phyloP scores from a whole-genome alignment of 495 filamentous ascomycete genomes.

The Paragyromitra xinjiangensis region DNA sequence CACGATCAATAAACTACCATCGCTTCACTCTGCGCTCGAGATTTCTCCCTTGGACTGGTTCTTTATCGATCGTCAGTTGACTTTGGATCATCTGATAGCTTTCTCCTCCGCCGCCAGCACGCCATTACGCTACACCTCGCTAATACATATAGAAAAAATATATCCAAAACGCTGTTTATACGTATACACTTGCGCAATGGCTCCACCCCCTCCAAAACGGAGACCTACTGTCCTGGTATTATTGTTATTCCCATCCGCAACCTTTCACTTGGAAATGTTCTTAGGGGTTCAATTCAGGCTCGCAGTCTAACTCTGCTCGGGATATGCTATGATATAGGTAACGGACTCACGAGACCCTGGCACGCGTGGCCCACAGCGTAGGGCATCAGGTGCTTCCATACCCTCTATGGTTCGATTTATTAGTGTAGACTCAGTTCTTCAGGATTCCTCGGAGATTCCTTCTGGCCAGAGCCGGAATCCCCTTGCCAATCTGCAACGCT shows the following conservation, averaged over 20 bases:
- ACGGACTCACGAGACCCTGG: slow-evolving; percentile 59
- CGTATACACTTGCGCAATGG: slow-evolving; percentile 20
- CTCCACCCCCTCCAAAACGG: slow-evolving; percentile 49
- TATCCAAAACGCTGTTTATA: not conserved
- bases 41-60: too few species aligned
- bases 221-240: slow-evolving; percentile 57
- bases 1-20: too few species aligned
- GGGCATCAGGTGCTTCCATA: slow-evolving; percentile 46
- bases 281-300: not conserved
- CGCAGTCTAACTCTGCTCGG: not conserved
- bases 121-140: not conserved
- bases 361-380: slow-evolving; percentile 42
- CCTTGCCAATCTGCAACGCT: slow-evolving; percentile 65
- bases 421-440: slow-evolving; percentile 94
- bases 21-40: too few species aligned
- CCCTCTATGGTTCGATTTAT: slow-evolving; percentile 70
- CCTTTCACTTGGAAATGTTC: not conserved
- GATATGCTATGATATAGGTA: slow-evolving; percentile 47
- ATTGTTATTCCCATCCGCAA: not conserved
- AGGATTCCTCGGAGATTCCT: slow-evolving; percentile 92
- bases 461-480: slow-evolving; percentile 89
- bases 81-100: too few species aligned
- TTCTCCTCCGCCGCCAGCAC: not conserved
- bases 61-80: too few species aligned
- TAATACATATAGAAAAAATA: not conserved